Evolutionary conservation across 768 basidiomycete genomes (phyloP).

Genomic region (Sutorius australiensis): DNA sequence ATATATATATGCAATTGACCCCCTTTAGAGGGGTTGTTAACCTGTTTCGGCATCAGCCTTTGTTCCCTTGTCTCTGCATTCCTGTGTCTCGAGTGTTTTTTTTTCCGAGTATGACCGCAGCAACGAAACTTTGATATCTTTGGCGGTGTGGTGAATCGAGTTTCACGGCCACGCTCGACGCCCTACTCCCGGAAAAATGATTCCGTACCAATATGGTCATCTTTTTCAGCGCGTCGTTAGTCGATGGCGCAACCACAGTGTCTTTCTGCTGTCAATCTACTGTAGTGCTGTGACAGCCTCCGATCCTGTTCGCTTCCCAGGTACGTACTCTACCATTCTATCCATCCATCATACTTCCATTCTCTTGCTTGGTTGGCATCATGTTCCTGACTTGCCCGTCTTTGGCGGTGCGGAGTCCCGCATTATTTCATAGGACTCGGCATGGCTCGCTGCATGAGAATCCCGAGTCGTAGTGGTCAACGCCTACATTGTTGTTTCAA

Average conservation of each 20-base stretch:
- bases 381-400: neutral
- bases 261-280: neutral
- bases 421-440: neutral
- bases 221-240: no score
- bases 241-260: neutral
- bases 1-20: constrained; percentile 3
- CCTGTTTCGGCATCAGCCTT: neutral
- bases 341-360: constrained; percentile 6
- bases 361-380: neutral
- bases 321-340: neutral
- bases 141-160: constrained; percentile 2
- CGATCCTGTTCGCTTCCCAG: constrained; percentile 6
- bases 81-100: constrained; percentile 4
- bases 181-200: neutral
- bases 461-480: neutral
- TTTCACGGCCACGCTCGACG: neutral
- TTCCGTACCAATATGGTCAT: neutral
- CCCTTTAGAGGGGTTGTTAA: constrained; percentile 1
- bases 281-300: neutral
- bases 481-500: neutral
- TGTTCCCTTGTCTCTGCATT: neutral
- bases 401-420: neutral
- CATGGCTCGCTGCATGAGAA: neutral
- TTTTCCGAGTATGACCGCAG: constrained; percentile 4
- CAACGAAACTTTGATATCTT: neutral